Percentiles rank a stretch among this genome's conserved stretches.
These are phyloP conservation scores for Colletotrichum noveboracense DNA, from an alignment of 2,329 filamentous ascomycete genomes.

Conservation along the genomic window DNA sequence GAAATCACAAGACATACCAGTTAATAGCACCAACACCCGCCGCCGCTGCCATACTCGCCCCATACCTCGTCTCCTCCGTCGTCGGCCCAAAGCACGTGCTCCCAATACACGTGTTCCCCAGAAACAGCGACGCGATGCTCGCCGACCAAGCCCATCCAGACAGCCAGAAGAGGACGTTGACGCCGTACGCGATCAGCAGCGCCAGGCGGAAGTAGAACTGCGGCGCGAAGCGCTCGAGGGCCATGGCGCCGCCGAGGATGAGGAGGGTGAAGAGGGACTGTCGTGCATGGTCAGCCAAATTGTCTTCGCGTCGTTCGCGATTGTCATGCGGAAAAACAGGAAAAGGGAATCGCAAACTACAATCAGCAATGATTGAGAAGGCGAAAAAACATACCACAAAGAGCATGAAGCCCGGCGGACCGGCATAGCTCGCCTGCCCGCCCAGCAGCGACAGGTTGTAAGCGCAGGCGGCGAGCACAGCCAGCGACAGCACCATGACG, in stretches of 20 bases:
- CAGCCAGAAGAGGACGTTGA: constrained; percentile 50
- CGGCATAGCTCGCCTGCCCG: constrained; percentile 31
- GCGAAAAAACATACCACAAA: constrained; percentile 45
- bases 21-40: constrained; percentile 46
- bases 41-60: constrained; percentile 40
- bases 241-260: constrained; percentile 42
- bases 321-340: background rate
- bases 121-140: constrained; percentile 33
- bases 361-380: background rate
- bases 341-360: background rate
- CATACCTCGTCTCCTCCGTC: constrained; percentile 17
- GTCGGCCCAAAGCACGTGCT: constrained; percentile 26
- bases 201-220: constrained; percentile 43
- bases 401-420: constrained; percentile 47
- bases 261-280: constrained; percentile 47
- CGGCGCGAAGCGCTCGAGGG: constrained; percentile 38
- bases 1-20: constrained; percentile 34
- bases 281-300: background rate
- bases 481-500: constrained; percentile 43
- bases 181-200: constrained; percentile 38
- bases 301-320: background rate
- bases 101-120: constrained; percentile 22
- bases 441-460: constrained; percentile 43
- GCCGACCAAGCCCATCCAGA: constrained; percentile 47
- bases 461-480: constrained; percentile 43